Evolutionary conservation across 352 stramenopile species (phyloP).

Genomic region (Phytopythium boreale): DNA sequence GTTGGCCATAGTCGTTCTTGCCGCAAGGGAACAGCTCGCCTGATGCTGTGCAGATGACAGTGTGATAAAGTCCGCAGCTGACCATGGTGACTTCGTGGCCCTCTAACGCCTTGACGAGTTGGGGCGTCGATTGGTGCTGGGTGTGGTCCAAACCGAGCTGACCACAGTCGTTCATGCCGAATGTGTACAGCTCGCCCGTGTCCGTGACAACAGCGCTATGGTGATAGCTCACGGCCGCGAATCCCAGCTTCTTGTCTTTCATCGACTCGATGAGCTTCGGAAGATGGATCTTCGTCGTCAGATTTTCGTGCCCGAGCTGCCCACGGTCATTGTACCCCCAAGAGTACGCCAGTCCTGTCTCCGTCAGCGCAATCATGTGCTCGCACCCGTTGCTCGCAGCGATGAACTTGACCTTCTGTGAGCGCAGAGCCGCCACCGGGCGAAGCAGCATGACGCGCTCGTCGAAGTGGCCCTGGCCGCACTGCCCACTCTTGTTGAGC

Average conservation of each 20-base stretch:
- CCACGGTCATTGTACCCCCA: conserved; percentile 89
- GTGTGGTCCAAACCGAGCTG: conserved; percentile 83
- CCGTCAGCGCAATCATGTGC: conserved; percentile 84
- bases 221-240: conserved; percentile 83
- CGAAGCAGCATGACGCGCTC: conserved; percentile 83
- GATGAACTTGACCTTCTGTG: conserved; percentile 75
- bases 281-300: conserved; percentile 80
- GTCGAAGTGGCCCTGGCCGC: conserved; percentile 85
- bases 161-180: conserved; percentile 89
- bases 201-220: conserved; percentile 80
- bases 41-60: conserved; percentile 61
- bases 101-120: conserved; percentile 75
- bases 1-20: conserved; percentile 88
- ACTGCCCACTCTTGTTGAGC: conserved; percentile 88
- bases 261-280: conserved; percentile 83
- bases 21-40: conserved; percentile 78
- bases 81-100: conserved; percentile 75
- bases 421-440: conserved; percentile 72
- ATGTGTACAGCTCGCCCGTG: conserved; percentile 77
- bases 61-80: conserved; percentile 83
- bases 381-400: conserved; percentile 88
- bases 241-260: conserved; percentile 81
- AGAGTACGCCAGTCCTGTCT: conserved; percentile 77
- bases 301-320: conserved; percentile 82
- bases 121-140: conserved; percentile 65